phyloP scores from a whole-genome alignment of 108 stramenopile species.

The Discostella stelligeroides region DNA sequence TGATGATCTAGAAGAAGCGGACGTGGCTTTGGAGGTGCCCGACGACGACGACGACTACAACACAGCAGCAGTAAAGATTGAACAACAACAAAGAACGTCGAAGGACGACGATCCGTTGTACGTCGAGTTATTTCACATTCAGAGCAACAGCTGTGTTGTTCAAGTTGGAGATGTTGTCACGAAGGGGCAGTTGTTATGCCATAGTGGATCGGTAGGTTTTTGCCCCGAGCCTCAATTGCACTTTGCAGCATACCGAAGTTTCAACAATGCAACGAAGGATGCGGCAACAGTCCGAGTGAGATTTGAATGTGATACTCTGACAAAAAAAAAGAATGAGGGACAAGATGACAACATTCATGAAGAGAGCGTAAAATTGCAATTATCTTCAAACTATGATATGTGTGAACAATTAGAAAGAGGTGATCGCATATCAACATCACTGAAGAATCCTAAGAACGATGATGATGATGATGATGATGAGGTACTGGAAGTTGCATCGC shows the following conservation, averaged over 20 bases:
- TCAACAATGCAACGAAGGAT: conserved; percentile 40
- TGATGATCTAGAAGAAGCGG: too few relatives aligned
- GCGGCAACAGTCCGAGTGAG: conserved; percentile 70
- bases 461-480: too few relatives aligned
- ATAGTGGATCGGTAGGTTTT: conserved; percentile 83
- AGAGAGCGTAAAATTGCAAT: background rate
- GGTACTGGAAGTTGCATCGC: conserved; percentile 5
- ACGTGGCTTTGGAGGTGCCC: too few relatives aligned
- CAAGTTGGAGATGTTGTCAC: conserved; percentile 64
- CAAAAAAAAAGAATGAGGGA: background rate
- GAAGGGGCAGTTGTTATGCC: conserved; percentile 71
- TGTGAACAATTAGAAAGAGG: too few relatives aligned
- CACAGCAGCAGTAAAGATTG: too few relatives aligned
- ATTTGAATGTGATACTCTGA: conserved; percentile 37
- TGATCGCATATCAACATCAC: too few relatives aligned
- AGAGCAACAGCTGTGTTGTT: conserved; percentile 57
- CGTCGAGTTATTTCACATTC: conserved; percentile 88
- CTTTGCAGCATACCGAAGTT: conserved; percentile 73
- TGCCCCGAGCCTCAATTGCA: conserved; percentile 85
- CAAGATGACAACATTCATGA: background rate
- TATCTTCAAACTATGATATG: background rate
- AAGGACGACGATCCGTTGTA: conserved; percentile 51
- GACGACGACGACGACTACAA: too few relatives aligned
- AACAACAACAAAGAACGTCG: conserved; percentile 1
- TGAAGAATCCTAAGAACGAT: too few relatives aligned